Percentiles rank a stretch among this genome's conserved stretches.
Evolutionary conservation across 2,329 filamentous ascomycete species (phyloP).

Genomic region (Fusarium dimerum): DNA sequence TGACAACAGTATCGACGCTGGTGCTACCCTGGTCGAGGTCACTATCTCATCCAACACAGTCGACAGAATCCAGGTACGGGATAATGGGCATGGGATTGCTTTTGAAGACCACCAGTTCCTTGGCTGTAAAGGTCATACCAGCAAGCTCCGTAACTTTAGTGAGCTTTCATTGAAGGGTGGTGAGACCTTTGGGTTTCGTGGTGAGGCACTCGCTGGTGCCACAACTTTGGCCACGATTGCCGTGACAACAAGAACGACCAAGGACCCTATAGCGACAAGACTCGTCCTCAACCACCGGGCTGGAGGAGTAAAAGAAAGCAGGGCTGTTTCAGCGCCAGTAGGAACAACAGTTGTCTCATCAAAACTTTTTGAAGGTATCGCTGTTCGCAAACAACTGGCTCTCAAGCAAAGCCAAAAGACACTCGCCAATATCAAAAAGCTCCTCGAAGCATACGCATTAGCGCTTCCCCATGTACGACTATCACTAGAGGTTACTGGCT

Average conservation of each 20-base stretch:
- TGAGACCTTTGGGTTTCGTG: constrained; percentile 71
- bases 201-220: constrained; percentile 69
- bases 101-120: constrained; percentile 61
- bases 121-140: constrained; percentile 70
- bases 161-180: constrained; percentile 60
- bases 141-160: constrained; percentile 67
- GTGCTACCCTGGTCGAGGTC: constrained; percentile 66
- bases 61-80: constrained; percentile 68
- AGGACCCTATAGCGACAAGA: constrained; percentile 58
- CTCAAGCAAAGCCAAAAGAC: constrained; percentile 59
- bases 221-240: constrained; percentile 60
- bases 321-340: constrained; percentile 53
- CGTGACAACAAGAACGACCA: constrained; percentile 64
- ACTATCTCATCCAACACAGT: constrained; percentile 65
- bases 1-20: constrained; percentile 75
- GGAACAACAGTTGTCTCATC: constrained; percentile 68
- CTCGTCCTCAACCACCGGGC: constrained; percentile 42
- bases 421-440: constrained; percentile 57
- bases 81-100: constrained; percentile 73
- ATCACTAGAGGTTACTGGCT: constrained; percentile 58
- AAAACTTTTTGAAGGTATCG: constrained; percentile 60
- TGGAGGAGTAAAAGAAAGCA: constrained; percentile 34
- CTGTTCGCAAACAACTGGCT: constrained; percentile 62
- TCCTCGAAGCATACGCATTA: constrained; percentile 66
- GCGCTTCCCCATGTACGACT: constrained; percentile 65